Evolutionary conservation across 352 stramenopile genomes (phyloP).

Genomic region (Phytopythium ostracodes): DNA sequence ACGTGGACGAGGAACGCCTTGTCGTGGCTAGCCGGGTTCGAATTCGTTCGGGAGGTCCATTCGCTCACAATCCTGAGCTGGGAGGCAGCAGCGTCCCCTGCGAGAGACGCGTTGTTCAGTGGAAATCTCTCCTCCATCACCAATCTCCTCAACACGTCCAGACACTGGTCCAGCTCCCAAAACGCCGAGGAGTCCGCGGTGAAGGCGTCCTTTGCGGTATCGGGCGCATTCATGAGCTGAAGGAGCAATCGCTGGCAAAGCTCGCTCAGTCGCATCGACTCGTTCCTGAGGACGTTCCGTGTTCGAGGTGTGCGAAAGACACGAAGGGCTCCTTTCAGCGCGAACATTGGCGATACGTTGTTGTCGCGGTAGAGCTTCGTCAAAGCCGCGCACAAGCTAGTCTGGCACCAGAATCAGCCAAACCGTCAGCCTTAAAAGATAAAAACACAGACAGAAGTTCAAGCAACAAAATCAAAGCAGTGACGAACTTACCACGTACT

Average conservation of each 20-base stretch:
- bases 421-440: background rate
- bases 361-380: conserved; percentile 14
- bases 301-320: conserved; percentile 25
- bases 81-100: background rate
- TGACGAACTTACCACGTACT: conserved; percentile 23
- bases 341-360: conserved; percentile 15
- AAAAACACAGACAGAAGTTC: background rate
- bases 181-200: background rate
- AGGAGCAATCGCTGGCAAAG: conserved; percentile 25
- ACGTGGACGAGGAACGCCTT: conserved; percentile 40
- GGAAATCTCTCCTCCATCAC: conserved; percentile 15
- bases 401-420: conserved; percentile 10
- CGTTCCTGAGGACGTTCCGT: conserved; percentile 17
- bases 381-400: conserved; percentile 19
- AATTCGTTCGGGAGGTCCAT: background rate
- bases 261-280: conserved; percentile 16
- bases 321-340: conserved; percentile 18
- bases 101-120: background rate
- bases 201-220: background rate
- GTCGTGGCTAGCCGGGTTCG: conserved; percentile 24
- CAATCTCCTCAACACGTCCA: conserved; percentile 16
- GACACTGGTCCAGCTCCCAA: conserved; percentile 20
- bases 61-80: conserved; percentile 1
- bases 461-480: background rate
- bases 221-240: conserved; percentile 6